These are phyloP conservation scores for Globisporangium cystogenes DNA, from an alignment of 352 stramenopile species.

Conservation along the genomic window DNA sequence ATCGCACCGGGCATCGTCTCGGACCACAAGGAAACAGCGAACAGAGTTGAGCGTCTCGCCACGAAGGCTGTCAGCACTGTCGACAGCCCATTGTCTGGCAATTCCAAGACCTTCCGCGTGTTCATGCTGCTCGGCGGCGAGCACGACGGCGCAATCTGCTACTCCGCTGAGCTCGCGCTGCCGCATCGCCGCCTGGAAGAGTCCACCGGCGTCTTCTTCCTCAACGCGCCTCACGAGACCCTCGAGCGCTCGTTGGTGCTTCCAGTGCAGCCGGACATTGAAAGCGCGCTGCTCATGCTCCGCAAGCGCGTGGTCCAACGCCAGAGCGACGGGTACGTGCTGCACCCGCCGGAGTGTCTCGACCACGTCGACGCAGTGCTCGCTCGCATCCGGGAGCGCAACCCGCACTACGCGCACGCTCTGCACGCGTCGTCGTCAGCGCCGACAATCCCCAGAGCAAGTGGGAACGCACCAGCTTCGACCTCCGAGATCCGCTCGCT, in stretches of 20 bases:
- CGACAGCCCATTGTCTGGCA: no score
- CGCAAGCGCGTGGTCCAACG: slow-evolving; percentile 19
- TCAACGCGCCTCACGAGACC: slow-evolving; percentile 11
- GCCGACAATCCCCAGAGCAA: not conserved
- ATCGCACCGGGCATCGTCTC: no score
- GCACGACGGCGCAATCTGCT: slow-evolving; percentile 33
- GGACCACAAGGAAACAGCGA: not conserved
- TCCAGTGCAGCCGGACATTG: slow-evolving; percentile 13
- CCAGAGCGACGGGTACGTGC: slow-evolving; percentile 16
- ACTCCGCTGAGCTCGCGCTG: slow-evolving; percentile 11
- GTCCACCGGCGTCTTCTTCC: slow-evolving; percentile 19
- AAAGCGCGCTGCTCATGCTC: slow-evolving; percentile 23
- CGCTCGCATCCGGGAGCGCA: not conserved
- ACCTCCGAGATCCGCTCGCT: slow-evolving; percentile 3
- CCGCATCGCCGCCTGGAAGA: slow-evolving; percentile 18
- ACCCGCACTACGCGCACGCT: slow-evolving; percentile 3
- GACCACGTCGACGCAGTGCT: slow-evolving; percentile 14
- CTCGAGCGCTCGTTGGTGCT: slow-evolving; percentile 11
- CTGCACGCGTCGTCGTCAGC: not conserved
- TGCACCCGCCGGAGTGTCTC: slow-evolving; percentile 14
- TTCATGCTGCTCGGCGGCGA: slow-evolving; percentile 32
- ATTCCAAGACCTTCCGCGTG: slow-evolving; percentile 2
- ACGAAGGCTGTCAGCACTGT: not conserved
- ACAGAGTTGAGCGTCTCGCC: not conserved
- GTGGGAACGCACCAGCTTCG: not conserved